These are phyloP conservation scores for Taxillus chinensis DNA, from an alignment of 164 flowering plant species.

Conservation along the genomic window DNA sequence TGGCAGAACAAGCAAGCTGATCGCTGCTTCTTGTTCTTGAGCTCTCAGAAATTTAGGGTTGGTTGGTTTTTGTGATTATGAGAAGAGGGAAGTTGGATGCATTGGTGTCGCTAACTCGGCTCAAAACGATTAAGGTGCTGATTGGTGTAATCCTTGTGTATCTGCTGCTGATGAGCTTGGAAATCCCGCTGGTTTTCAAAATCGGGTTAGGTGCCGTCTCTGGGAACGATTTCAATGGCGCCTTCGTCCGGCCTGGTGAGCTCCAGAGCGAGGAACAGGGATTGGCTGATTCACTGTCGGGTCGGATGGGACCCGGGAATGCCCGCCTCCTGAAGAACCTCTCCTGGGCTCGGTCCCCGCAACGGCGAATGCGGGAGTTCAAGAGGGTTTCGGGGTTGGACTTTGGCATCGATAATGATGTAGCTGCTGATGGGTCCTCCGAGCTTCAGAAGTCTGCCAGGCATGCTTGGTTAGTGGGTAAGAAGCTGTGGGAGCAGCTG, in stretches of 20 bases:
- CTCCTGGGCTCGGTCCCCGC: conserved; percentile 13
- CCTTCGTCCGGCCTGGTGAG: conserved; percentile 15
- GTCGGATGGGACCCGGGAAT: conserved; percentile 17
- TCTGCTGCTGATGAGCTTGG: conserved; percentile 41
- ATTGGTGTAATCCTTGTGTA: conserved; percentile 29
- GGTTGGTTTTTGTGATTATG: conserved; percentile 19
- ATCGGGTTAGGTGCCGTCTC: conserved; percentile 19
- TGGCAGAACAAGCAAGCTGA: background rate
- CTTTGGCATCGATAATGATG: conserved; percentile 17
- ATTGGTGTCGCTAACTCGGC: conserved; percentile 22
- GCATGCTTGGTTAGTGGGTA: conserved; percentile 32
- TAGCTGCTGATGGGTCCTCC: conserved; percentile 16
- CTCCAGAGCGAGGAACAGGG: conserved; percentile 25
- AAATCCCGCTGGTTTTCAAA: conserved; percentile 45
- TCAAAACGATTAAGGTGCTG: conserved; percentile 33
- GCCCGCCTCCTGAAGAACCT: conserved; percentile 18
- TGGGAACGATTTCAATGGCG: conserved; percentile 17
- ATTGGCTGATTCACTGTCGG: conserved; percentile 1
- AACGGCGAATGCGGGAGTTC: conserved; percentile 18
- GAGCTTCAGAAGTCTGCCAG: conserved; percentile 29
- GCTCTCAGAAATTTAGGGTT: background rate
- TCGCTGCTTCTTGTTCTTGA: background rate
- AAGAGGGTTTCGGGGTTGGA: conserved; percentile 36
- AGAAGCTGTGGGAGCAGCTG: conserved; percentile 26
- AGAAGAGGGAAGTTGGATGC: conserved; percentile 36